Evolutionary conservation across 2,329 filamentous ascomycete genomes (phyloP), one percentile per base, ranked within the genome.

Genomic region (Cordyceps cateniannulata): DNA sequence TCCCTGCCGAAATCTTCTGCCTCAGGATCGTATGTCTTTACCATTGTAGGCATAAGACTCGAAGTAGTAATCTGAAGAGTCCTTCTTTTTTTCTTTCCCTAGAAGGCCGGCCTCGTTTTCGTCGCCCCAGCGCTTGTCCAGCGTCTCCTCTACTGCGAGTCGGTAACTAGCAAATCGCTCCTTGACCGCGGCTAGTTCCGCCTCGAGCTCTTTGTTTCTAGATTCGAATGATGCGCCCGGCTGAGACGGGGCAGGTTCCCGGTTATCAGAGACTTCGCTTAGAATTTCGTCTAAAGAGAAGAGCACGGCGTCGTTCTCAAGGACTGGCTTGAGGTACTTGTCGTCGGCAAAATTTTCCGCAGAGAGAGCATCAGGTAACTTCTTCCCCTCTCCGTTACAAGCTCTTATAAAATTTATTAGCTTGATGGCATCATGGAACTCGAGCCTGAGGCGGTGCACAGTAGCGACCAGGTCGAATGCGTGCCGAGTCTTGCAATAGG

Each of bases 231-330:
- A 49, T 62, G 55, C 48, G 62, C 66, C 58, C 6, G 49, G 38
- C 6, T 25, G 22, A 14, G 25, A 16, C 12, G 62, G 59, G 10
- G 63, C 64, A 18, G 65, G 24, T 25, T 65, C 59, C 5, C 57
- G 72, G 18, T 74, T 67, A 14, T 75, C 73, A 29, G 79, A 73
- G 42, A 79, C 75, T 10, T 81, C 79, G 20, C 72, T 71, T 14
- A 96, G 78, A 14, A 77, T 65, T 64, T 97, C 95, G 65, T 96
- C 93, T 22, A 99, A 79, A 60, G 85, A 90, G 70, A 96, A 92
- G 35, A 99, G 84, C 58, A 98, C 78, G 4, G 93, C 90, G 71
- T 99, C 95, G 66, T 97, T 91, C 62, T 95, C 88, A 8, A 99
- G 76, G 4, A 92, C 87, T 0, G 95, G 95, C 70, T 89, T 89